Evolutionary conservation across 371 early-diverging fungal species (phyloP).

Genomic region (Rhizopus sp.): DNA sequence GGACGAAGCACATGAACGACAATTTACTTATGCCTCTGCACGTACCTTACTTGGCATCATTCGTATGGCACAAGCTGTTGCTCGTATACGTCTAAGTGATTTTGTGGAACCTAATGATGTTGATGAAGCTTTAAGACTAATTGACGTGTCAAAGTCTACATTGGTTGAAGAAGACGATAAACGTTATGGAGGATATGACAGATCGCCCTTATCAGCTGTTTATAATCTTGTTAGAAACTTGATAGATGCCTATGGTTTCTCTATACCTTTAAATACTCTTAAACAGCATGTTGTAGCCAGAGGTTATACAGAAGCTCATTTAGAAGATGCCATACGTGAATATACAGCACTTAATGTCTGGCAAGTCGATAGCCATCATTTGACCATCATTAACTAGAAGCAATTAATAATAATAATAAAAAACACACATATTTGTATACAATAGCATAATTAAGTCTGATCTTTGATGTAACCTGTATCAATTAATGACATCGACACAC

Average conservation of each 20-base stretch:
- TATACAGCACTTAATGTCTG: constrained; percentile 78
- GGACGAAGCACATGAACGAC: constrained; percentile 59
- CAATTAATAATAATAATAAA: too few species aligned
- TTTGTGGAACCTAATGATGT: constrained; percentile 86
- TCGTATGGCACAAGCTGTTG: constrained; percentile 89
- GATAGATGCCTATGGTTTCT: constrained; percentile 27
- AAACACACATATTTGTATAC: too few species aligned
- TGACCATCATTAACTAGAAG: constrained; percentile 55
- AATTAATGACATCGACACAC: too few species aligned
- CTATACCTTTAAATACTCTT: constrained; percentile 50
- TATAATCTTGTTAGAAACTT: constrained; percentile 61
- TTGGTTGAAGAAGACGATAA: constrained; percentile 48
- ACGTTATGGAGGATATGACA: constrained; percentile 40
- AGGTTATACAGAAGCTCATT: constrained; percentile 78
- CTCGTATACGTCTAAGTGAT: constrained; percentile 85
- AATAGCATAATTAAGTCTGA: too few species aligned
- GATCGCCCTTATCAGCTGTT: constrained; percentile 59
- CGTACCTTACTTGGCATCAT: constrained; percentile 92
- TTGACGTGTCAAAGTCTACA: constrained; percentile 84
- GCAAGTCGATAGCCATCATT: constrained; percentile 66
- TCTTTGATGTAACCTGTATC: too few species aligned
- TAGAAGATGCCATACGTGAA: constrained; percentile 67
- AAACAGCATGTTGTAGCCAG: constrained; percentile 71
- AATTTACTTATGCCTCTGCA: constrained; percentile 68
- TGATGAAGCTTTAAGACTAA: constrained; percentile 92